Evolutionary conservation across 139 green algal genomes (phyloP).

Genomic region (Chlamydomonas applanata): DNA sequence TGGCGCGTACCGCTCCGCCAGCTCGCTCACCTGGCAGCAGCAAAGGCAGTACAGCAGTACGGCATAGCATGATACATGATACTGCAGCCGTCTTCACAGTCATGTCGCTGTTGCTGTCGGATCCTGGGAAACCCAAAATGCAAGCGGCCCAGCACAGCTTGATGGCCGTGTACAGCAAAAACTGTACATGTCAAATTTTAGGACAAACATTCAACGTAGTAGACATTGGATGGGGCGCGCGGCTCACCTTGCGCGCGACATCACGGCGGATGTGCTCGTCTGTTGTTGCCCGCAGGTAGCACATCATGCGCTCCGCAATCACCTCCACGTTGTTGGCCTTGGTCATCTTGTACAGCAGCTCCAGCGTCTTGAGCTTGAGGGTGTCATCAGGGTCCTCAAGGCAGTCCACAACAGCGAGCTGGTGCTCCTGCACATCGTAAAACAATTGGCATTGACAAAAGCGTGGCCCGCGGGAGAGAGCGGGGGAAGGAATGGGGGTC

Average conservation of each 20-base stretch:
- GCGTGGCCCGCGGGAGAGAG: too few species aligned
- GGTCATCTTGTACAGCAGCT: conserved; percentile 96
- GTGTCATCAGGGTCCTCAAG: conserved; percentile 94
- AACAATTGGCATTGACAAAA: too few species aligned
- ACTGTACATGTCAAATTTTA: background rate
- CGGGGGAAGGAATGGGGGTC: too few species aligned
- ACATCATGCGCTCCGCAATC: conserved; percentile 91
- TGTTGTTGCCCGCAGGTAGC: conserved; percentile 63
- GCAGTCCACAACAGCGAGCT: conserved; percentile 96
- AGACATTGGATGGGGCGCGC: too few species aligned
- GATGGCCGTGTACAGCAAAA: too few species aligned
- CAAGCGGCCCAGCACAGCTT: too few species aligned
- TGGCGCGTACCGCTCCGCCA: conserved; percentile 90
- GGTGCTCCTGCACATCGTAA: conserved; percentile 46
- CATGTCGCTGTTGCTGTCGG: too few species aligned
- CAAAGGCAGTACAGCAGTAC: too few species aligned
- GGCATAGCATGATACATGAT: too few species aligned
- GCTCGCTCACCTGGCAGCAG: conserved; percentile 54
- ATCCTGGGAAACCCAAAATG: too few species aligned
- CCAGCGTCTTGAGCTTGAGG: conserved; percentile 92
- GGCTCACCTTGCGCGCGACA: conserved; percentile 46
- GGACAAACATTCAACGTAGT: background rate
- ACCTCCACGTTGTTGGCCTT: conserved; percentile 61
- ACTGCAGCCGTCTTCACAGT: too few species aligned
- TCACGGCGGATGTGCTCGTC: conserved; percentile 67